A percentile compares a stretch with the other conserved stretches of the same genome.
These are phyloP conservation scores for Cryptococcus deneoformans DNA, from an alignment of 1,284 basidiomycete species.

Conservation along the genomic window DNA sequence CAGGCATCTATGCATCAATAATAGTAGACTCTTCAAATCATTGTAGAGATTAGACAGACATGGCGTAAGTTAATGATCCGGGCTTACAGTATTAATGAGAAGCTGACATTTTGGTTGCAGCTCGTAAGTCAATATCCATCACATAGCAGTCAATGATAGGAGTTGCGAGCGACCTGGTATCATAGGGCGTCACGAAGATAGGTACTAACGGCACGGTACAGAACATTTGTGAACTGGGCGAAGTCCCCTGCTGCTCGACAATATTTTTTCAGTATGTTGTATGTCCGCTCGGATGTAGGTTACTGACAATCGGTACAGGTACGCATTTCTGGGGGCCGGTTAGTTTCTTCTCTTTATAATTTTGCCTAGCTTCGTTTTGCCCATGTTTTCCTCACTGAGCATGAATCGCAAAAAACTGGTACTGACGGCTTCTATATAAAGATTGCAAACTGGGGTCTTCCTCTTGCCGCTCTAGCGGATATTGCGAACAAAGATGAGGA, in stretches of 20 bases:
- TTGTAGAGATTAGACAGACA: too few relatives aligned
- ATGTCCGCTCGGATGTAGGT: not conserved
- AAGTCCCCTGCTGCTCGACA: slow-evolving; percentile 83
- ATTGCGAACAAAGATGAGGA: slow-evolving; percentile 83
- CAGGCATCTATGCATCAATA: too few relatives aligned
- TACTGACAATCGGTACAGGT: slow-evolving; percentile 54
- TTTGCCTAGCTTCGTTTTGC: not conserved
- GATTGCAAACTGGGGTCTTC: slow-evolving; percentile 97
- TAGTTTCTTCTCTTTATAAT: slow-evolving; percentile 46
- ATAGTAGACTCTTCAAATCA: too few relatives aligned
- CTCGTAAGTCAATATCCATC: too few relatives aligned
- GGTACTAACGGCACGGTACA: not conserved
- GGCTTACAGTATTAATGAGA: too few relatives aligned
- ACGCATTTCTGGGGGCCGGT: slow-evolving; percentile 97
- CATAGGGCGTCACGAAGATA: too few relatives aligned
- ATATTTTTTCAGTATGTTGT: slow-evolving; percentile 85
- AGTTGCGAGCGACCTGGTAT: too few relatives aligned
- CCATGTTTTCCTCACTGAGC: not conserved
- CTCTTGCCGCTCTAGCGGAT: slow-evolving; percentile 85
- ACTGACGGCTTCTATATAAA: slow-evolving; percentile 41
- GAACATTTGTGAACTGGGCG: slow-evolving; percentile 70
- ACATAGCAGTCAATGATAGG: too few relatives aligned
- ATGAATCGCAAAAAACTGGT: too few relatives aligned
- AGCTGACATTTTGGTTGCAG: too few relatives aligned
- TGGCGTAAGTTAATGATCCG: too few relatives aligned